These are phyloP conservation scores for Kodamaea sagamina DNA, from an alignment of 805 yeast genomes.

Conservation along the genomic window DNA sequence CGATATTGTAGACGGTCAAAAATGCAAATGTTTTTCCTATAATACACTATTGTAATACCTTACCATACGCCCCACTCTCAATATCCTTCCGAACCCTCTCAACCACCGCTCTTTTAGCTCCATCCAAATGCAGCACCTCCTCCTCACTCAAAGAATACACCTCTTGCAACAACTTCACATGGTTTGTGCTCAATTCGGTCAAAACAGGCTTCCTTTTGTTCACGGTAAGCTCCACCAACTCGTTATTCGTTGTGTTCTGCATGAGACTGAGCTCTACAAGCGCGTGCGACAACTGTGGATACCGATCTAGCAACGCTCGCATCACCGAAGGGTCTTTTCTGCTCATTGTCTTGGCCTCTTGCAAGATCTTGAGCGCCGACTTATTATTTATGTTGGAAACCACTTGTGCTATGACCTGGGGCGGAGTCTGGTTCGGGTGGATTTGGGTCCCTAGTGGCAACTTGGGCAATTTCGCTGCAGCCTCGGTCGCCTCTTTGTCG, in stretches of 20 bases:
- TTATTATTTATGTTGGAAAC: slow-evolving; percentile 26
- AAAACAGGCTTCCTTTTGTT: slow-evolving; percentile 34
- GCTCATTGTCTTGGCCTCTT: slow-evolving; percentile 63
- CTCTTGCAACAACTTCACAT: slow-evolving; percentile 32
- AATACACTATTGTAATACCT: slow-evolving; percentile 5
- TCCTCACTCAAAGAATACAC: slow-evolving; percentile 31
- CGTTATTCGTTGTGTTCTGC: slow-evolving; percentile 36
- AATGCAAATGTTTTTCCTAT: not conserved
- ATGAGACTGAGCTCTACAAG: slow-evolving; percentile 66
- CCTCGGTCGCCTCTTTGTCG: slow-evolving; percentile 19
- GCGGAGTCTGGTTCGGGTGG: slow-evolving; percentile 41
- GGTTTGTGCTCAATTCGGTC: slow-evolving; percentile 33
- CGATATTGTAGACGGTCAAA: too few species aligned
- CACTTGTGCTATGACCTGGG: slow-evolving; percentile 29
- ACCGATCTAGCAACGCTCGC: slow-evolving; percentile 58
- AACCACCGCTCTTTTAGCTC: slow-evolving; percentile 20
- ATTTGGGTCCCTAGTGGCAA: slow-evolving; percentile 45
- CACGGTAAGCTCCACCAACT: slow-evolving; percentile 38
- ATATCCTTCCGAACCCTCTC: slow-evolving; percentile 9
- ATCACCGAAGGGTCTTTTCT: slow-evolving; percentile 57
- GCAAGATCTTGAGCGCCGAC: slow-evolving; percentile 26
- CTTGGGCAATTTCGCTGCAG: slow-evolving; percentile 33
- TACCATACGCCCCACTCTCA: slow-evolving; percentile 11
- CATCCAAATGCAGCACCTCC: slow-evolving; percentile 32
- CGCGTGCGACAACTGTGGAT: slow-evolving; percentile 84